Percentiles rank a stretch among this genome's conserved stretches.
Evolutionary conservation across 2,329 filamentous ascomycete species (phyloP).

Genomic region (Rutstroemia sp.): DNA sequence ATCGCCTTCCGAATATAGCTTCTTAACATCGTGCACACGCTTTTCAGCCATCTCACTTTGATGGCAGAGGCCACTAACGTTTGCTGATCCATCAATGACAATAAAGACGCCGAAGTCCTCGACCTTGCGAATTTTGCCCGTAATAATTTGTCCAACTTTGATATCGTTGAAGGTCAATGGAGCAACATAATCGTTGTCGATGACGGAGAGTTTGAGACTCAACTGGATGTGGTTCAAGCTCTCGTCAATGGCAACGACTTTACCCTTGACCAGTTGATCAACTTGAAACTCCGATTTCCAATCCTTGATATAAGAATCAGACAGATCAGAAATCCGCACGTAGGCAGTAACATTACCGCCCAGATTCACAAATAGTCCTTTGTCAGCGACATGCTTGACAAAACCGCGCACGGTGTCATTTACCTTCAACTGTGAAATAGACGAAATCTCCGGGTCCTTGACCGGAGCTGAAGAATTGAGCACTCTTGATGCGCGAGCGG

Average conservation of each 20-base stretch:
- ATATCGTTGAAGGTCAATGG: conserved; percentile 71
- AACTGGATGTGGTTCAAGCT: conserved; percentile 69
- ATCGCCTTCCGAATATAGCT: conserved; percentile 85
- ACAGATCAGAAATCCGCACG: conserved; percentile 80
- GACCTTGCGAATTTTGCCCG: conserved; percentile 86
- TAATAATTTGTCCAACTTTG: conserved; percentile 71
- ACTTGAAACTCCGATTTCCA: conserved; percentile 88
- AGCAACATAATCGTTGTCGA: conserved; percentile 72
- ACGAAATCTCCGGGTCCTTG: conserved; percentile 71
- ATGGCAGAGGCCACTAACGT: conserved; percentile 90
- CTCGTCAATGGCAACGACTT: conserved; percentile 66
- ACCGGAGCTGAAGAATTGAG: conserved; percentile 78
- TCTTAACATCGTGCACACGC: conserved; percentile 73
- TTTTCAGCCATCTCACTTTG: conserved; percentile 86
- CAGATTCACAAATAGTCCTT: conserved; percentile 79
- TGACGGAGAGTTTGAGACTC: conserved; percentile 76
- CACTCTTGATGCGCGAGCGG: conserved; percentile 78
- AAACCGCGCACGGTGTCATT: conserved; percentile 86
- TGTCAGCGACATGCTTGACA: conserved; percentile 81
- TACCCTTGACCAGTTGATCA: conserved; percentile 85
- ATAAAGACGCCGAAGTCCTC: conserved; percentile 95
- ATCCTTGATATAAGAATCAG: conserved; percentile 85
- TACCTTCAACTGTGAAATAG: conserved; percentile 60
- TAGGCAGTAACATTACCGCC: conserved; percentile 76
- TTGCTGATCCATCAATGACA: conserved; percentile 75